Base-by-base conservation (phyloP, 345 rosid genomes). In the Rhizophora apiculata region DNA sequence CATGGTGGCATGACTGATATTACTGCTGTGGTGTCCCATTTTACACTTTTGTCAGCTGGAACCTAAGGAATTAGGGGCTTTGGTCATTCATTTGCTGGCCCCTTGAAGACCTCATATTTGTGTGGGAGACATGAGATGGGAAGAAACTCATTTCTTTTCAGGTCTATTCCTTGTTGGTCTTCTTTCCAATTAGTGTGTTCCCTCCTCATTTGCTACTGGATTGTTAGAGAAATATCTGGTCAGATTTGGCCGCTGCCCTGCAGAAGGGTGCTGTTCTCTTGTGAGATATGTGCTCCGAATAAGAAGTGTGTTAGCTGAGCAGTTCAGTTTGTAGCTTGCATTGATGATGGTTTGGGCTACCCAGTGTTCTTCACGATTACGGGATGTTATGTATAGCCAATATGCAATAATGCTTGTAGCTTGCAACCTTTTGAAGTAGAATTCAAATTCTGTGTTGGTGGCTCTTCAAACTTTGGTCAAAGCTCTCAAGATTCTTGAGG, bases 401-500 rank as follows among this genome's bases (percentile, higher is more conserved):
- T 63, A 46, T 66, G 24, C 63, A 39, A 60, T 30, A 30, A 34
- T 36, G 60, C 39, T 4, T 18, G 24, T 65, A n/a, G 55, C 60
- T 43, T 60, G 72, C 73, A 58, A 68, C 36, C 62, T 68, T 52
- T 70, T 64, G 70, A 78, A 69, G 76, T 78, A 34, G 64, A 76
- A 43, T 64, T 70, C 78, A 51, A 60, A 27, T 68, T 72, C 63
- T 71, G 37, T 77, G 53, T 60, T 62, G 69, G 70, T 71, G 8
- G 66, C 71, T 34, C 71, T 75, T 70, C 36, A 68, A 68, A 59
- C 64, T 36, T 77, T 64, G 62, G 49, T 75, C 79, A 58, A 70
- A 75, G 82, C 76, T 72, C 54, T 56, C 70, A 69, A 66, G 73
- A 61, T 73, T 58, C 72, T 77, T 72, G 71, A 79, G 67, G 69